phyloP scores from a whole-genome alignment of 2,329 filamentous ascomycete species.

The Aureobasidium sp. region DNA sequence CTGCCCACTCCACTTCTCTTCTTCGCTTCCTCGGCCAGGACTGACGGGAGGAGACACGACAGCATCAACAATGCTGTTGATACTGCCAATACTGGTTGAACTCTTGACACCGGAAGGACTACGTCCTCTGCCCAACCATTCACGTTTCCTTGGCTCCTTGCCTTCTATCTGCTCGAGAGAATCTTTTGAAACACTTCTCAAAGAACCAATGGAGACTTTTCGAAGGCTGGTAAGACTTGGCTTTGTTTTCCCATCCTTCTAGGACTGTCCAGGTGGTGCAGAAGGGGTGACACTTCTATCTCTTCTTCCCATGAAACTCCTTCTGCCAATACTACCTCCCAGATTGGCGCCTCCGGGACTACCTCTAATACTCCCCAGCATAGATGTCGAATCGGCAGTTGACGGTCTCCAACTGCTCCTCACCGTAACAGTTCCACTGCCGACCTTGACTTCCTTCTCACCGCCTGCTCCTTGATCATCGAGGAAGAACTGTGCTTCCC shows the following conservation, averaged over 20 bases:
- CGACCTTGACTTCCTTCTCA: constrained; percentile 77
- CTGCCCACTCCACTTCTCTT: no score
- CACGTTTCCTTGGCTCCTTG: neutral
- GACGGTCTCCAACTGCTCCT: constrained; percentile 73
- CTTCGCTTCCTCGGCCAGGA: neutral
- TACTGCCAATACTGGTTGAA: neutral
- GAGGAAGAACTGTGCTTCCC: constrained; percentile 91
- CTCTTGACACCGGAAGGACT: neutral
- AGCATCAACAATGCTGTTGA: neutral
- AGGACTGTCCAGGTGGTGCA: neutral
- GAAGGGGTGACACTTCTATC: constrained; percentile 23
- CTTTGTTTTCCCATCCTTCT: neutral
- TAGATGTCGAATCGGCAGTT: neutral
- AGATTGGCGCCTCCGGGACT: constrained; percentile 1
- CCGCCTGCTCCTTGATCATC: constrained; percentile 76
- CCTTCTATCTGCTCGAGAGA: neutral
- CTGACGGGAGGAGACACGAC: neutral
- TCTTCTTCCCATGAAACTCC: constrained; percentile 24
- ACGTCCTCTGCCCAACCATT: neutral
- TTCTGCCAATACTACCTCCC: constrained; percentile 9
- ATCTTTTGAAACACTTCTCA: neutral
- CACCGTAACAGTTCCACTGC: constrained; percentile 78
- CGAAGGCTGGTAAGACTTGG: neutral
- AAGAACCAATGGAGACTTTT: neutral
- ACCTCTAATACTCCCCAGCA: constrained; percentile 9